Evolutionary conservation across 192 early-diverging fungal genomes (phyloP).

Genomic region (Coemansia sp.): DNA sequence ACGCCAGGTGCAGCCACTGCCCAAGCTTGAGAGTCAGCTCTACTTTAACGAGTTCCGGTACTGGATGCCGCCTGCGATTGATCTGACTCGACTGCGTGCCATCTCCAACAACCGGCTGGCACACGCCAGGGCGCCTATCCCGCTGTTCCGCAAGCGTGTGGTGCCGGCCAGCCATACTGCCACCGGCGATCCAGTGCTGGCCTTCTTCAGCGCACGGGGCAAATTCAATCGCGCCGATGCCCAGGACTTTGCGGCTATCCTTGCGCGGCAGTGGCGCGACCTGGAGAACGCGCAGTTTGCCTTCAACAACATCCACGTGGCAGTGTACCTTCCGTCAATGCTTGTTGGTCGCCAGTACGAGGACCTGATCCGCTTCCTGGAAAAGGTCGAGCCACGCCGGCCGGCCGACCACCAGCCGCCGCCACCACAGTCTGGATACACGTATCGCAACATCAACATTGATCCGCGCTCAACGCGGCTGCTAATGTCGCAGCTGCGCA

Average conservation of each 20-base stretch:
- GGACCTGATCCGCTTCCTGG: constrained; percentile 29
- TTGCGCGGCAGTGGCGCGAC: constrained; percentile 24
- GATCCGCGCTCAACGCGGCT: constrained; percentile 9
- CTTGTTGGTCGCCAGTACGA: constrained; percentile 38
- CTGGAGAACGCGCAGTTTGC: constrained; percentile 34
- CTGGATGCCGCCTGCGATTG: constrained; percentile 19
- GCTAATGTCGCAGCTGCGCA: constrained; percentile 12
- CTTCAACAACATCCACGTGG: constrained; percentile 45
- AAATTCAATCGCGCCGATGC: constrained; percentile 3
- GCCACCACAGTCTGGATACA: neutral
- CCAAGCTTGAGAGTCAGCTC: neutral
- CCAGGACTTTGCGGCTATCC: constrained; percentile 17
- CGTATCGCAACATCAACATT: constrained; percentile 26
- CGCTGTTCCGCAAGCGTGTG: neutral
- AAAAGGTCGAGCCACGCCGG: constrained; percentile 19
- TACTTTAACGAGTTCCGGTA: constrained; percentile 20
- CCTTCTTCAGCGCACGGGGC: neutral
- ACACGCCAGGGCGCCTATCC: neutral
- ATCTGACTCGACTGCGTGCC: neutral
- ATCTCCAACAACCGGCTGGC: neutral
- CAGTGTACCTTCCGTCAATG: constrained; percentile 40
- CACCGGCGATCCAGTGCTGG: neutral
- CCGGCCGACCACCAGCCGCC: neutral
- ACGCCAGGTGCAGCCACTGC: constrained; percentile 4
- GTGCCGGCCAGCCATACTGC: neutral